Percentiles rank a stretch among this genome's conserved stretches.
Evolutionary conservation across 306 rosid genomes (phyloP).

Genomic region (Vigna nakashimae): DNA sequence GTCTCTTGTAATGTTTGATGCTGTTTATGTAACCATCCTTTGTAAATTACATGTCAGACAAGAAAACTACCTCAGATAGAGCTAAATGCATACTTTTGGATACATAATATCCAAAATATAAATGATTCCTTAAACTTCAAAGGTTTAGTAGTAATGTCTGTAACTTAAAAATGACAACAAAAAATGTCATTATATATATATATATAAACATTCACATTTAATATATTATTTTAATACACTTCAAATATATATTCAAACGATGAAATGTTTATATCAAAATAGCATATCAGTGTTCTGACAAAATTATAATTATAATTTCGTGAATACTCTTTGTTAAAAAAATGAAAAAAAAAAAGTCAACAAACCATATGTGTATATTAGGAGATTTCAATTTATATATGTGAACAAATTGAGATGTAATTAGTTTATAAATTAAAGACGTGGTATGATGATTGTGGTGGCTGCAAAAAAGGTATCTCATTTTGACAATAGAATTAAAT

Average conservation of each 20-base stretch:
- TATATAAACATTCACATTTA: too few species aligned
- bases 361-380: too few species aligned
- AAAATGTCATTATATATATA: too few species aligned
- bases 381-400: background rate
- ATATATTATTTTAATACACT: too few species aligned
- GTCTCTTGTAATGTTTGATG: slow-evolving; percentile 25
- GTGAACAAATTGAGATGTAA: background rate
- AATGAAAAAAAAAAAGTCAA: background rate
- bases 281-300: too few species aligned
- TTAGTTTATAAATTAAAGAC: background rate
- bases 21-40: slow-evolving; percentile 20
- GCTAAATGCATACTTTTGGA: background rate
- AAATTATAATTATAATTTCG: too few species aligned
- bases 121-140: background rate
- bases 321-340: too few species aligned
- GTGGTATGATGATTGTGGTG: background rate
- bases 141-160: background rate
- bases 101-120: background rate
- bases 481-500: background rate
- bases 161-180: too few species aligned
- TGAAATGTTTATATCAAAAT: too few species aligned
- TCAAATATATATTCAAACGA: too few species aligned
- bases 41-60: background rate
- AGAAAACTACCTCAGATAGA: background rate
- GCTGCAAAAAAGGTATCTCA: background rate